Evolutionary conservation across 1,139 yeast species (phyloP), one percentile per base, ranked within the genome.

Genomic region (Schwanniomyces etchellsii): DNA sequence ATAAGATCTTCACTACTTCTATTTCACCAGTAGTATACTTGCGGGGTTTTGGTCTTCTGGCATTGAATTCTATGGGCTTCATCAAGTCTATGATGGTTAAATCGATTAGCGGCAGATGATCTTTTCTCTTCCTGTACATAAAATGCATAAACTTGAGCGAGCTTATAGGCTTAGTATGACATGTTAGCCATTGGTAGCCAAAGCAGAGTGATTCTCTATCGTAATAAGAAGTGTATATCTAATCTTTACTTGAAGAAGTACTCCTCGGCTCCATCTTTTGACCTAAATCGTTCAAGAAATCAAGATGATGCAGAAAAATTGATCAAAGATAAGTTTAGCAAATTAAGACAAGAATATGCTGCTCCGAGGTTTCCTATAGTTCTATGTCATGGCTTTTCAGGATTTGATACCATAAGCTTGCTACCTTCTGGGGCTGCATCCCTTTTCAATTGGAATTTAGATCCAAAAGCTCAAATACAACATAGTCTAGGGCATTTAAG

Each of bases 331-430:
- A n/a, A n/a, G n/a, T n/a, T n/a, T n/a, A n/a, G n/a, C n/a, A n/a
- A n/a, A n/a, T n/a, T n/a, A n/a, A n/a, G n/a, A n/a, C 7, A 7
- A 7, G 9, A 18, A 18, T n/a, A 18, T 18, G n/a, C 21, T 7
- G n/a, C 66, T 0, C 70, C 74, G 1, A 60, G 57, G 29, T 61
- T 70, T 47, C 95, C 95, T 0, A 70, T 85, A 2, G 82, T 85
- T 0, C 55, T 85, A 20, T 85, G 95, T 43, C 95, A 85, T 58
- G 95, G 95, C 0, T 66, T 85, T 24, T 75, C 85, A 0, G 95
- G 95, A 0, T 85, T 84, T 43, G 94, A 83, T 44, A 67, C 65
- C 37, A 49, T 81, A 32, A 50, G 72, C 14, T 9, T 27, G 13
- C 7, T 20, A 14, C 25, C 25, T 55, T 77, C 5, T 23, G 16